Percentiles rank a stretch among this genome's conserved stretches.
Conservation (phyloP, 148 eudicot genomes). For the Silene conica region DNA sequence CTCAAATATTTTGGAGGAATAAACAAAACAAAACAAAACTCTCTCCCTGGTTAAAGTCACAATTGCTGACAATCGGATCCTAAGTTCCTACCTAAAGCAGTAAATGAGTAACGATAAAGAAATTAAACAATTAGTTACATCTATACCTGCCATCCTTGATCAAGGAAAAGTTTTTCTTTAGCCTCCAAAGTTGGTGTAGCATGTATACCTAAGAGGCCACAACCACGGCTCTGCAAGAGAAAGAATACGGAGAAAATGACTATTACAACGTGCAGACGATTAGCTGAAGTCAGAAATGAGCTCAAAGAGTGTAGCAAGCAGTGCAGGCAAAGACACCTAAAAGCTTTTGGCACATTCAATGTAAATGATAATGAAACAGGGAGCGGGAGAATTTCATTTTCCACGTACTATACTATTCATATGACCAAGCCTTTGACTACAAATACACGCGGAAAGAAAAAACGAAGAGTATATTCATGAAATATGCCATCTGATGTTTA, state of each 20-base stretch:
- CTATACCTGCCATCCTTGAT: constrained; percentile 98
- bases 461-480: background rate
- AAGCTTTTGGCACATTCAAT: background rate
- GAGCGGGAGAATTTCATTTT: background rate
- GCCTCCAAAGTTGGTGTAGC: constrained; percentile 91
- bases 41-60: background rate
- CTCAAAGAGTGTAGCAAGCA: background rate
- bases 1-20: background rate
- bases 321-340: background rate
- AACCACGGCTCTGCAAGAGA: constrained; percentile 81
- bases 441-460: background rate
- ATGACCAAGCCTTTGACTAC: background rate
- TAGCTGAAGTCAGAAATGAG: background rate
- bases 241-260: background rate
- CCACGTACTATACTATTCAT: background rate
- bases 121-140: background rate
- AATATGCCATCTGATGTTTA: background rate
- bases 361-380: background rate
- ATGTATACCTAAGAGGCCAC: constrained; percentile 81
- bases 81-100: background rate
- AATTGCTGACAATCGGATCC: background rate
- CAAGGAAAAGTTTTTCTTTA: constrained; percentile 81
- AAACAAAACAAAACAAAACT: background rate
- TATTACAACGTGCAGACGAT: background rate
- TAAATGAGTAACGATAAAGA: background rate